These are phyloP conservation scores for Boletus edulis DNA, from an alignment of 768 basidiomycete genomes.

Conservation along the genomic window DNA sequence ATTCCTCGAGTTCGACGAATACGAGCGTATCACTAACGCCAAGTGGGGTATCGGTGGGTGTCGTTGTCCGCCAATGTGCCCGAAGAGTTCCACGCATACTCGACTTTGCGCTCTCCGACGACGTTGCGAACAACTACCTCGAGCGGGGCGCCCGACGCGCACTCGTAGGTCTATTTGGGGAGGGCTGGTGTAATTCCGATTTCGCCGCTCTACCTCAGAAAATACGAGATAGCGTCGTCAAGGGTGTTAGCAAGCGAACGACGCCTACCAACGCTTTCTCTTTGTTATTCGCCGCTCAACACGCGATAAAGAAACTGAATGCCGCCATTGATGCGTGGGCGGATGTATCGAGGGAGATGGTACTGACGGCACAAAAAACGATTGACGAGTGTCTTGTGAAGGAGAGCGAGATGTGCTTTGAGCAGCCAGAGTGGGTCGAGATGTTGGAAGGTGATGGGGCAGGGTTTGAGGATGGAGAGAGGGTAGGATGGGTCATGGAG, in stretches of 20 bases:
- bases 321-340: slow-evolving; percentile 53
- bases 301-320: slow-evolving; percentile 54
- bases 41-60: slow-evolving; percentile 86
- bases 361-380: slow-evolving; percentile 55
- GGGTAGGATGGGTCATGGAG: slow-evolving; percentile 74
- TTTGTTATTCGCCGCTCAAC: slow-evolving; percentile 64
- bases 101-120: slow-evolving; percentile 73
- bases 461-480: slow-evolving; percentile 74
- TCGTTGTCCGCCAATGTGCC: slow-evolving; percentile 79
- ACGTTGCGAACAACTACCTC: slow-evolving; percentile 71
- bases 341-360: slow-evolving; percentile 51
- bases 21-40: slow-evolving; percentile 69
- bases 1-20: slow-evolving; percentile 74
- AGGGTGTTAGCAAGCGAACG: slow-evolving; percentile 68
- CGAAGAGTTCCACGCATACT: slow-evolving; percentile 79
- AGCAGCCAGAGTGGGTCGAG: slow-evolving; percentile 66
- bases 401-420: slow-evolving; percentile 64
- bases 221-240: slow-evolving; percentile 65
- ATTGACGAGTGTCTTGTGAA: slow-evolving; percentile 62
- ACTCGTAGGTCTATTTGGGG: slow-evolving; percentile 81
- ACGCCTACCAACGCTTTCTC: slow-evolving; percentile 66
- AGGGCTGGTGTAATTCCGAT: slow-evolving; percentile 84
- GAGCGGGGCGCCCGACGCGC: slow-evolving; percentile 72
- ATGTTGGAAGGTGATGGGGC: slow-evolving; percentile 73
- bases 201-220: slow-evolving; percentile 70